A percentile compares a stretch with the other conserved stretches of the same genome.
These are phyloP conservation scores for Malassezia cuniculi DNA, from an alignment of 1,284 basidiomycete species.

Conservation along the genomic window DNA sequence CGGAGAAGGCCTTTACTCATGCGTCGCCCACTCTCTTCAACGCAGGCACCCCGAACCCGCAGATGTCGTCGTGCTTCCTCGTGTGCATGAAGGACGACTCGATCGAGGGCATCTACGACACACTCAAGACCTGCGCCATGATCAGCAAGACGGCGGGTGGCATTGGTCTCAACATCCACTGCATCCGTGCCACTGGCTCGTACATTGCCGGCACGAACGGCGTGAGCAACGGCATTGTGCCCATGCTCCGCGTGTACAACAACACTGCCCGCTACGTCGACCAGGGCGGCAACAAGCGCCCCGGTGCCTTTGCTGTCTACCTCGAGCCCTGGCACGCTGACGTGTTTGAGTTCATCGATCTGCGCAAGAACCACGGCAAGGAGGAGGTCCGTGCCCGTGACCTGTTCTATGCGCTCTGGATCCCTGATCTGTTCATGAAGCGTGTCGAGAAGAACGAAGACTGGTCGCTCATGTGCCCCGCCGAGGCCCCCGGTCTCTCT, in stretches of 20 bases:
- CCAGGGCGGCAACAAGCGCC: conserved; percentile 98
- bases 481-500: conserved; percentile 78
- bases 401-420: conserved; percentile 97
- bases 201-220: conserved; percentile 88
- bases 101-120: conserved; percentile 98
- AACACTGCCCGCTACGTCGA: conserved; percentile 98
- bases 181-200: conserved; percentile 84
- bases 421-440: conserved; percentile 73
- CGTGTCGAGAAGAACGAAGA: conserved; percentile 55
- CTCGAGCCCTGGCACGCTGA: conserved; percentile 97
- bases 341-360: conserved; percentile 91
- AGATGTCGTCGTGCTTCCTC: conserved; percentile 94
- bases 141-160: conserved; percentile 98
- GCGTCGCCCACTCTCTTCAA: conserved; percentile 98
- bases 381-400: conserved; percentile 94
- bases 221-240: conserved; percentile 96
- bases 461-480: conserved; percentile 97
- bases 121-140: conserved; percentile 94
- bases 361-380: conserved; percentile 98
- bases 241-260: conserved; percentile 96
- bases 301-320: conserved; percentile 95
- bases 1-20: conserved; percentile 75
- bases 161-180: conserved; percentile 91
- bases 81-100: conserved; percentile 98
- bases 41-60: conserved; percentile 86